Evolutionary conservation across 345 rosid genomes (phyloP).

Genomic region (Gossypium stocksii): DNA sequence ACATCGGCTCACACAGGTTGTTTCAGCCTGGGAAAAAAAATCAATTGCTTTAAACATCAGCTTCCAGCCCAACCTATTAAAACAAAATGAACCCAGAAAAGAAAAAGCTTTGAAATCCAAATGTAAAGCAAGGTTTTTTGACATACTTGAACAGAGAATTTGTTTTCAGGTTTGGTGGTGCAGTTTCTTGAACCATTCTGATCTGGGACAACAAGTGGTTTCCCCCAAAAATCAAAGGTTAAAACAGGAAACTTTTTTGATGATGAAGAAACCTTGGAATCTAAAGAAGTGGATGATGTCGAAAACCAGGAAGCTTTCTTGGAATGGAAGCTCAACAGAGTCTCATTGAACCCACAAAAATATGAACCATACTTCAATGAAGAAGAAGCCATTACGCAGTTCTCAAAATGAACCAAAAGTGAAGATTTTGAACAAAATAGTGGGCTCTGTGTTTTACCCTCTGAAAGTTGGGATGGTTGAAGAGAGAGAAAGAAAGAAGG

Average conservation of each 20-base stretch:
- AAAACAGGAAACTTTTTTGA: slow-evolving; percentile 24
- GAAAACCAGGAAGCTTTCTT: slow-evolving; percentile 20
- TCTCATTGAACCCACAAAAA: slow-evolving; percentile 27
- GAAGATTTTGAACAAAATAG: slow-evolving; percentile 3
- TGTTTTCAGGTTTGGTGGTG: slow-evolving; percentile 25
- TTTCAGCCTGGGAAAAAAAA: neutral
- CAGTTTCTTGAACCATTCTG: slow-evolving; percentile 25
- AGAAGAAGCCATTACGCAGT: slow-evolving; percentile 29
- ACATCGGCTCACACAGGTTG: slow-evolving; percentile 25
- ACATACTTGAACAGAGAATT: slow-evolving; percentile 39
- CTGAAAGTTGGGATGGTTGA: neutral
- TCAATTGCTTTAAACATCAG: neutral
- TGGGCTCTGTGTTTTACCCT: neutral
- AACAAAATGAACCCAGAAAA: neutral
- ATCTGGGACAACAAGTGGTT: slow-evolving; percentile 28
- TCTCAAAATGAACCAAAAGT: slow-evolving; percentile 15
- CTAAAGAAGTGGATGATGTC: slow-evolving; percentile 21
- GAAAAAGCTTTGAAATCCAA: neutral
- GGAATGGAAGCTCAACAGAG: slow-evolving; percentile 15
- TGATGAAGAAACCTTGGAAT: slow-evolving; percentile 26
- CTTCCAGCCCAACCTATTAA: neutral
- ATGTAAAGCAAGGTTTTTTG: neutral
- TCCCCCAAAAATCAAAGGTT: slow-evolving; percentile 35
- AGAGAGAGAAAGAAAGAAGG: neutral
- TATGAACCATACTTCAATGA: slow-evolving; percentile 18